phyloP scores from a whole-genome alignment of 495 filamentous ascomycete genomes.

The Aspergillus cavernicola region DNA sequence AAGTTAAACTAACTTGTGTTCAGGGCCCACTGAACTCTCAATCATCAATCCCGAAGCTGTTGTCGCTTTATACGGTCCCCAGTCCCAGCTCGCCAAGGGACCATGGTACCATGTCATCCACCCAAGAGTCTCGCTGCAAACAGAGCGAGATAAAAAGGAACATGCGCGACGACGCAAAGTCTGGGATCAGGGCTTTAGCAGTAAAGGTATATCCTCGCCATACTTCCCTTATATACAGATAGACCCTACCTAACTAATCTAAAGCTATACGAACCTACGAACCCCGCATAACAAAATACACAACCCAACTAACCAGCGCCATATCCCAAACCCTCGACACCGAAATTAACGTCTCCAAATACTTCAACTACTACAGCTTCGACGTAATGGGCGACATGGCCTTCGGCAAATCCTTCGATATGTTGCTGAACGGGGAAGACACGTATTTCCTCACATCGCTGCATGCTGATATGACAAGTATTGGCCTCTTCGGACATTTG shows the following conservation, averaged over 20 bases:
- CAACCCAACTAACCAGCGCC: slow-evolving; percentile 22
- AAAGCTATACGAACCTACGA: slow-evolving; percentile 36
- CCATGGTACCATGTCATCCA: slow-evolving; percentile 37
- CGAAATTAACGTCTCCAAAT: not conserved
- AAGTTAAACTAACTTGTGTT: no score
- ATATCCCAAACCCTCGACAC: slow-evolving; percentile 10
- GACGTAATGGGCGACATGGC: slow-evolving; percentile 1
- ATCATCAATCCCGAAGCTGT: slow-evolving; percentile 37
- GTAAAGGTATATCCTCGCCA: slow-evolving; percentile 29
- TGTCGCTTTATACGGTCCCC: slow-evolving; percentile 25
- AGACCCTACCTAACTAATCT: not conserved
- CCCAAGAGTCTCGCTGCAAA: slow-evolving; percentile 33
- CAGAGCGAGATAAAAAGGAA: slow-evolving; percentile 26
- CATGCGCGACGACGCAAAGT: slow-evolving; percentile 36
- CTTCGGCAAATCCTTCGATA: not conserved
- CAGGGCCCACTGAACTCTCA: slow-evolving; percentile 32
- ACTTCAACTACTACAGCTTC: slow-evolving; percentile 4
- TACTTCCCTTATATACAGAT: not conserved
- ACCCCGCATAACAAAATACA: slow-evolving; percentile 21
- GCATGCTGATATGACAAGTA: not conserved
- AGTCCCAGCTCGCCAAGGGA: slow-evolving; percentile 32
- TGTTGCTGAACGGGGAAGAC: not conserved
- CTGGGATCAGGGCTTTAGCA: slow-evolving; percentile 40
- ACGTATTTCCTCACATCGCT: not conserved
- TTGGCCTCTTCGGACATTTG: not conserved